Percentiles rank a stretch among this genome's conserved stretches.
Conservation (phyloP, 2,329 filamentous ascomycete genomes). For the Colletotrichum falcatum region DNA sequence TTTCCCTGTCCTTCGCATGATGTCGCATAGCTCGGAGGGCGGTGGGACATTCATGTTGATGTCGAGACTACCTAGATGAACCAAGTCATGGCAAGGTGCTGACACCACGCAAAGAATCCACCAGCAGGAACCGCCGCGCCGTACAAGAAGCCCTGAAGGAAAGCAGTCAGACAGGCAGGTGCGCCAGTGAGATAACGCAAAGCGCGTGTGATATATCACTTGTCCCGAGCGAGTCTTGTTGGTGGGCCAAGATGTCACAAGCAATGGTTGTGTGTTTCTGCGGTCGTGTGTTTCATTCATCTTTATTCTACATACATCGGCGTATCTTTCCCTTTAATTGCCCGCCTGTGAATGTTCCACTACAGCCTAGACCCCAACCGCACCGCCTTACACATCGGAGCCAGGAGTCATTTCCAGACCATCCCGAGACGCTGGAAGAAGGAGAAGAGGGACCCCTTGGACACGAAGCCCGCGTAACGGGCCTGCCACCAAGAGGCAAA, state of each 20-base stretch:
- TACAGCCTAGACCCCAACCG: background rate
- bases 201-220: background rate
- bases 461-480: constrained; percentile 26
- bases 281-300: too few relatives aligned
- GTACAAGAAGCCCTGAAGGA: background rate
- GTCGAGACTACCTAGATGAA: background rate
- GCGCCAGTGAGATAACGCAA: too few relatives aligned
- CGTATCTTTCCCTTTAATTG: background rate
- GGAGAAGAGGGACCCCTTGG: constrained; percentile 27
- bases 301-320: background rate
- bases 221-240: background rate
- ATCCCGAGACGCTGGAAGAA: constrained; percentile 30
- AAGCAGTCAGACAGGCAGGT: background rate
- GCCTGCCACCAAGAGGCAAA: constrained; percentile 35
- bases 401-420: constrained; percentile 20
- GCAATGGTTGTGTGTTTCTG: too few relatives aligned
- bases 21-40: background rate
- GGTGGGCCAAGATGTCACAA: background rate
- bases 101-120: background rate
- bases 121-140: background rate
- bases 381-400: background rate
- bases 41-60: too few relatives aligned
- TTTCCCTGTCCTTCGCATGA: background rate
- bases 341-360: background rate
- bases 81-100: background rate